These are phyloP conservation scores for Dioscorea zingiberensis DNA, from an alignment of 106 monocot species.

Conservation along the genomic window DNA sequence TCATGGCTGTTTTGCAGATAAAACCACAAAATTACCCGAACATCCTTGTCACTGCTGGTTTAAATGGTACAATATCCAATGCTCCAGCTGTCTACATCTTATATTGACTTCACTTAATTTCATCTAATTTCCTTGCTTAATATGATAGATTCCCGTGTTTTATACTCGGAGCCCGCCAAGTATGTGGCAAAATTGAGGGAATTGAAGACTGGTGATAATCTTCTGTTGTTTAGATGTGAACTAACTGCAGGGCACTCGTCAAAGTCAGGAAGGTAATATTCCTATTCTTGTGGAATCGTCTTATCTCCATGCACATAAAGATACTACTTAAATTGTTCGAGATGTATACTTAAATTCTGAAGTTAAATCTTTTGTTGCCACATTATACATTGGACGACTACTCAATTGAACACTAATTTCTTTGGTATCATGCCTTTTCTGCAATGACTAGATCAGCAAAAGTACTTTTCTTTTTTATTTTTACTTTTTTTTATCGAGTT, in stretches of 20 bases:
- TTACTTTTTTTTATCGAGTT: no score
- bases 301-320: no score
- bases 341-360: no score
- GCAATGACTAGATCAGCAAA: no score
- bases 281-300: no score
- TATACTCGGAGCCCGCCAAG: conserved; percentile 95
- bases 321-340: not conserved
- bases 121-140: not conserved
- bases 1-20: conserved; percentile 47
- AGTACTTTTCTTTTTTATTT: no score
- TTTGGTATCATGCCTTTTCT: not conserved
- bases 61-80: conserved; percentile 56
- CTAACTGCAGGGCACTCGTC: conserved; percentile 82
- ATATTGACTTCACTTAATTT: not conserved
- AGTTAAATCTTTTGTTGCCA: no score
- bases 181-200: conserved; percentile 85
- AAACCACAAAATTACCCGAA: conserved; percentile 73
- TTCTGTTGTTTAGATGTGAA: conserved; percentile 89
- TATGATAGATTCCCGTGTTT: conserved; percentile 71
- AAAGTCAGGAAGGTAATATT: conserved; percentile 80
- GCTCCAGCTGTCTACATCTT: not conserved
- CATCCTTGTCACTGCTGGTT: conserved; percentile 94
- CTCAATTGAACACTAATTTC: no score
- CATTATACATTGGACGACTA: no score
- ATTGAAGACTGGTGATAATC: conserved; percentile 78